Evolutionary conservation across 805 yeast species (phyloP).

Genomic region (Monosporozyma unispora): DNA sequence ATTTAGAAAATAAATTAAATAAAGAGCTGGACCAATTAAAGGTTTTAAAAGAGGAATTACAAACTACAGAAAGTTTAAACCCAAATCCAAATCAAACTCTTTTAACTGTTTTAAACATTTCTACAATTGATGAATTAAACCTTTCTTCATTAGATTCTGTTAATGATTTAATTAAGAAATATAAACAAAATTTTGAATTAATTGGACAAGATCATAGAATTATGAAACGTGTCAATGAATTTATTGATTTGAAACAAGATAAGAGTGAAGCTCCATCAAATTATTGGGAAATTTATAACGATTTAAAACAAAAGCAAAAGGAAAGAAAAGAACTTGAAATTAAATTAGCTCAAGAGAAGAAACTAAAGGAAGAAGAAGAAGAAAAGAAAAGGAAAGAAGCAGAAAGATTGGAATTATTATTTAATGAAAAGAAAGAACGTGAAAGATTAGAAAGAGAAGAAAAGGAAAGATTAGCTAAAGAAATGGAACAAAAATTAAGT

Average conservation of each 20-base stretch:
- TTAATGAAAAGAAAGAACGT: neutral
- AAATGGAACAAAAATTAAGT: constrained; percentile 1
- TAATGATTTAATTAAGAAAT: constrained; percentile 8
- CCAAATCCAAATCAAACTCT: neutral
- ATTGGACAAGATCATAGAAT: constrained; percentile 14
- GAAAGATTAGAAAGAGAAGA: constrained; percentile 2
- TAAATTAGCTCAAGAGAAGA: constrained; percentile 4
- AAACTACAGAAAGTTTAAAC: neutral
- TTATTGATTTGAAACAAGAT: constrained; percentile 10
- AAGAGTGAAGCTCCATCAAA: constrained; percentile 23
- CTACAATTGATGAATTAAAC: neutral
- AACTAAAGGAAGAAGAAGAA: constrained; percentile 11
- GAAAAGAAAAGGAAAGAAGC: constrained; percentile 7
- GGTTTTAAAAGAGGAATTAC: neutral
- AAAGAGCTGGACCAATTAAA: neutral
- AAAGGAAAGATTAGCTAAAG: constrained; percentile 4
- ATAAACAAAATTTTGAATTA: constrained; percentile 8
- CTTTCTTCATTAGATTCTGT: constrained; percentile 2
- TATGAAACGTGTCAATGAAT: constrained; percentile 13
- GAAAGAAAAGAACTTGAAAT: constrained; percentile 7
- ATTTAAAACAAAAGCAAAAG: constrained; percentile 4
- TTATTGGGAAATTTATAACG: constrained; percentile 23
- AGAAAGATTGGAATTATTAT: neutral
- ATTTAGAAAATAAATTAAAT: constrained; percentile 2
- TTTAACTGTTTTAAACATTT: neutral